Percentiles rank a stretch among this genome's conserved stretches.
These are phyloP conservation scores for Geotrichum siamense DNA, from an alignment of 1,139 yeast genomes.

Conservation along the genomic window DNA sequence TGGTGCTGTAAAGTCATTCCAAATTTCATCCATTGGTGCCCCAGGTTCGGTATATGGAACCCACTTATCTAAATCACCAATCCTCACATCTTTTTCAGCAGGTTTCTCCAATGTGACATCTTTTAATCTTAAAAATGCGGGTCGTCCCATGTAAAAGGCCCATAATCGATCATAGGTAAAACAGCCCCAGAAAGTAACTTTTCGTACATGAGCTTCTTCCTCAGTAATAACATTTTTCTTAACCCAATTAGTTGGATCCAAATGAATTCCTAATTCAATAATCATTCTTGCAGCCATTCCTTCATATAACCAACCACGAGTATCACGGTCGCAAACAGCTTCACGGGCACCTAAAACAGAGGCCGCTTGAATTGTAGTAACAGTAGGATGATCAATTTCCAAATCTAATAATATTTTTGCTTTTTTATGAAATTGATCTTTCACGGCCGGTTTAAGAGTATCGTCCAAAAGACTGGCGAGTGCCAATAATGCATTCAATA, in stretches of 20 bases:
- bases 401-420: constrained; percentile 19
- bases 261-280: constrained; percentile 26
- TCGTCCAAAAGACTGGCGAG: constrained; percentile 24
- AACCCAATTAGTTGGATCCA: constrained; percentile 21
- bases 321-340: constrained; percentile 25
- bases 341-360: constrained; percentile 24
- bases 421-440: constrained; percentile 14
- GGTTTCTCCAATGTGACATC: constrained; percentile 22
- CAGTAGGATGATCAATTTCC: constrained; percentile 19
- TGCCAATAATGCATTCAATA: constrained; percentile 25
- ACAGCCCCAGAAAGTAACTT: constrained; percentile 27
- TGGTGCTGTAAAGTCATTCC: constrained; percentile 18
- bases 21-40: constrained; percentile 12
- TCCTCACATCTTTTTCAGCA: constrained; percentile 11
- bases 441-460: constrained; percentile 1
- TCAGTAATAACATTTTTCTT: constrained; percentile 21
- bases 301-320: constrained; percentile 27
- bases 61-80: constrained; percentile 17
- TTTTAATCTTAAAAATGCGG: constrained; percentile 23
- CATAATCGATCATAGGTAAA: constrained; percentile 26
- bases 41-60: constrained; percentile 16
- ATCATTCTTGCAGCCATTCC: constrained; percentile 29
- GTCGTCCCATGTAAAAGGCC: constrained; percentile 27
- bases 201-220: constrained; percentile 24
- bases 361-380: constrained; percentile 25